Evolutionary conservation across 768 basidiomycete species (phyloP).

Genomic region (Lenzites betulinus): DNA sequence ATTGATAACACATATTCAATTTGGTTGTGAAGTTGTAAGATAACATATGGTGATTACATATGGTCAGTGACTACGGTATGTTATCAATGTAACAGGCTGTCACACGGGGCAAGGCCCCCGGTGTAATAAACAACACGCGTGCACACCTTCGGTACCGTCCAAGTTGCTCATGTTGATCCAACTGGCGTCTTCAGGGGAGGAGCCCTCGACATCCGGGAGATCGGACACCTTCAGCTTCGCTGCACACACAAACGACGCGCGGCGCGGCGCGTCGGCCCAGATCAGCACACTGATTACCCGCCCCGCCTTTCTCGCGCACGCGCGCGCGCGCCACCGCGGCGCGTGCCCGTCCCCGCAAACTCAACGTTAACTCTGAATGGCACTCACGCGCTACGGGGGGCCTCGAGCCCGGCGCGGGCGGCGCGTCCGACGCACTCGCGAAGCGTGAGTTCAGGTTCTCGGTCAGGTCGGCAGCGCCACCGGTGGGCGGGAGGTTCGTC

Average conservation of each 20-base stretch:
- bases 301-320: no score
- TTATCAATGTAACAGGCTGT: no score
- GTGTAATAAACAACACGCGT: not conserved
- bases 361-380: not conserved
- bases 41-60: no score
- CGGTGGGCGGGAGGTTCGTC: conserved; percentile 5
- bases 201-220: conserved; percentile 28
- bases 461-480: not conserved
- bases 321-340: not conserved
- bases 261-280: not conserved
- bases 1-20: no score
- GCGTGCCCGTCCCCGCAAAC: not conserved
- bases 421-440: no score
- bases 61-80: no score
- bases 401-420: conserved; percentile 7
- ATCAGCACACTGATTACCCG: not conserved
- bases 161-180: conserved; percentile 5
- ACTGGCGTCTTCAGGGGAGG: not conserved
- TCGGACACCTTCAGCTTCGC: conserved; percentile 26
- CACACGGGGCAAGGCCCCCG: no score
- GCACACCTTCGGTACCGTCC: conserved; percentile 5
- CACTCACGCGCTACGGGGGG: conserved; percentile 26
- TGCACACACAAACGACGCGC: conserved; percentile 6
- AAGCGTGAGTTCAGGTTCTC: no score
- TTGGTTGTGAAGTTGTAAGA: no score